Conservation (phyloP, 805 yeast species). For the Tetrapisispora namnaoensis region DNA sequence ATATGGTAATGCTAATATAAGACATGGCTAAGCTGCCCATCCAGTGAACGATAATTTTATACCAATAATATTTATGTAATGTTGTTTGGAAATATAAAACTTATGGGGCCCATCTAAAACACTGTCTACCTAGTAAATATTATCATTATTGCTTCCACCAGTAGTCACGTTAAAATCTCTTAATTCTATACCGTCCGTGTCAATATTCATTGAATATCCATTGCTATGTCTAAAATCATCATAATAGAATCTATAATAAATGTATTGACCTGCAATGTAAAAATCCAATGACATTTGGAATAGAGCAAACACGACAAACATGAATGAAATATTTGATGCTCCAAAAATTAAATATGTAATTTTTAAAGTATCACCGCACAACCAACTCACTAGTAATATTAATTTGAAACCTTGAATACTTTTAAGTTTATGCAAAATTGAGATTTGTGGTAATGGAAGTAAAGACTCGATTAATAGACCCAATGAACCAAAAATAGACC, state of each 20-base stretch:
- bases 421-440: slow-evolving; percentile 54
- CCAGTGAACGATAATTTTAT: no score
- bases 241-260: slow-evolving; percentile 45
- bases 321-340: slow-evolving; percentile 52
- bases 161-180: slow-evolving; percentile 5
- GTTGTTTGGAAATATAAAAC: neutral
- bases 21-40: neutral
- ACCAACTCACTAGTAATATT: slow-evolving; percentile 71
- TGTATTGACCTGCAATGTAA: slow-evolving; percentile 61
- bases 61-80: neutral
- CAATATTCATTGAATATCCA: neutral
- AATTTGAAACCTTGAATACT: slow-evolving; percentile 72
- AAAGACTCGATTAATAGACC: slow-evolving; percentile 66
- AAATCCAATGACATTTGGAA: slow-evolving; percentile 72
- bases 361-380: slow-evolving; percentile 79
- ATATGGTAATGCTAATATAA: neutral
- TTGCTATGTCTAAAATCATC: neutral
- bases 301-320: slow-evolving; percentile 61
- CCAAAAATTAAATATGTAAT: slow-evolving; percentile 68
- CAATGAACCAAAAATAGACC: slow-evolving; percentile 42
- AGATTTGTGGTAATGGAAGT: slow-evolving; percentile 68
- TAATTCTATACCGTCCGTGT: slow-evolving; percentile 9
- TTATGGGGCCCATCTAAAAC: neutral
- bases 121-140: neutral
- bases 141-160: neutral